Evolutionary conservation across 176 grass and related monocot genomes (phyloP).

Genomic region (Typha latifolia): DNA sequence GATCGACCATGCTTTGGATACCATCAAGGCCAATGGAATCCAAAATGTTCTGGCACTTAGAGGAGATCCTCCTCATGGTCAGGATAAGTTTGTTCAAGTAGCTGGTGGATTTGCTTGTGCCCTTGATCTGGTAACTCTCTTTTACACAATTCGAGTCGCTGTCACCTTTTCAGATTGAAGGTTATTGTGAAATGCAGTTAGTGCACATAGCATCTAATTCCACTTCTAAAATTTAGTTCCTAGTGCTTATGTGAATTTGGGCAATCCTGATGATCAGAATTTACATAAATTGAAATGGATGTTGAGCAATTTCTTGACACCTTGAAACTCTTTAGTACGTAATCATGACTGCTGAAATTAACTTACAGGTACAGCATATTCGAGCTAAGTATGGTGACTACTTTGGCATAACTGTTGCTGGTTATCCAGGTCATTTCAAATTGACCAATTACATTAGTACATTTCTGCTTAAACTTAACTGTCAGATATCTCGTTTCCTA

Average conservation of each 20-base stretch:
- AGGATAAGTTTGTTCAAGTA: slow-evolving; percentile 81
- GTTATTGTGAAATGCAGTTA: background rate
- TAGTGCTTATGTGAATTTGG: background rate
- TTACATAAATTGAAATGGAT: too few species aligned
- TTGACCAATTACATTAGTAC: background rate
- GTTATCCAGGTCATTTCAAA: slow-evolving; percentile 61
- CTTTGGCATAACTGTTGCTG: slow-evolving; percentile 86
- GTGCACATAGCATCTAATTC: background rate
- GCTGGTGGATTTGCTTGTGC: slow-evolving; percentile 77
- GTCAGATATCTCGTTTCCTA: slow-evolving; percentile 2
- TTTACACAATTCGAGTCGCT: background rate
- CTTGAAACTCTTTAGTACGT: slow-evolving; percentile 2
- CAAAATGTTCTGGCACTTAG: slow-evolving; percentile 91
- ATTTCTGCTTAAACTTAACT: slow-evolving; percentile 6
- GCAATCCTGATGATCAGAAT: background rate
- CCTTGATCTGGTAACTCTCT: slow-evolving; percentile 57
- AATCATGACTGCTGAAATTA: slow-evolving; percentile 20
- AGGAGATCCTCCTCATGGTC: slow-evolving; percentile 80
- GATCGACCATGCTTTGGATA: slow-evolving; percentile 69
- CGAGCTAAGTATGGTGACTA: slow-evolving; percentile 63
- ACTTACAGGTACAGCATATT: slow-evolving; percentile 69
- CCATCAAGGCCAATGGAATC: slow-evolving; percentile 75
- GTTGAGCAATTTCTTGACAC: too few species aligned
- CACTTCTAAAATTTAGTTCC: background rate
- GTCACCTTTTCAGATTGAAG: background rate